phyloP scores from a whole-genome alignment of 768 basidiomycete species.

The Trametes gibbosa region DNA sequence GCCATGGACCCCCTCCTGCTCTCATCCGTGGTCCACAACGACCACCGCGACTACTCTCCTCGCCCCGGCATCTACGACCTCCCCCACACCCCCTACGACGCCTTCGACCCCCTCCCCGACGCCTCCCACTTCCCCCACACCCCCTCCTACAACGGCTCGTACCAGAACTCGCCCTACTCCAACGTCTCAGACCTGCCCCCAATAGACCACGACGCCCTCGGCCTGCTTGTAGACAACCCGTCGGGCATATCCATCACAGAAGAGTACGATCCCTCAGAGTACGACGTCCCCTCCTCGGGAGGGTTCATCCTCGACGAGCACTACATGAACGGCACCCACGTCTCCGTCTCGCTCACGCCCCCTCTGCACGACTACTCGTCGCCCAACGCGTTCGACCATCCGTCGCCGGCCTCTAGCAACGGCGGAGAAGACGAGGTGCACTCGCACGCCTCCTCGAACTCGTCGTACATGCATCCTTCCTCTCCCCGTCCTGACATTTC shows the following conservation, averaged over 20 bases:
- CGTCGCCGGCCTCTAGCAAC: constrained; percentile 58
- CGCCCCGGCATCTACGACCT: constrained; percentile 22
- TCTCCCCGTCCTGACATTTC: constrained; percentile 61
- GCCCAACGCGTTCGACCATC: constrained; percentile 54
- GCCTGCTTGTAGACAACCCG: constrained; percentile 49
- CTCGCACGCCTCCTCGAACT: constrained; percentile 66
- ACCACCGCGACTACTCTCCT: constrained; percentile 14
- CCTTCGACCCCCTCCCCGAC: constrained; percentile 37
- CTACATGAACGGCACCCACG: constrained; percentile 35
- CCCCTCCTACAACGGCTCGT: constrained; percentile 62
- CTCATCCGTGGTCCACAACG: constrained; percentile 13
- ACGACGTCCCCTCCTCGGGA: constrained; percentile 52
- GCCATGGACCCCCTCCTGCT: constrained; percentile 24
- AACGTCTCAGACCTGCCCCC: constrained; percentile 58
- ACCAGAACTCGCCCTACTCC: constrained; percentile 71
- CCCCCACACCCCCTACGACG: constrained; percentile 35
- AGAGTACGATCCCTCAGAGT: constrained; percentile 75
- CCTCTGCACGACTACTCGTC: constrained; percentile 29
- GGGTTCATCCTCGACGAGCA: constrained; percentile 61
- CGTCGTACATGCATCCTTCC: constrained; percentile 50
- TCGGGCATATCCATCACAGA: constrained; percentile 33
- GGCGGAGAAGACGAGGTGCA: constrained; percentile 48
- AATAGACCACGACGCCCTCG: constrained; percentile 36
- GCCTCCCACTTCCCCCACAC: constrained; percentile 46
- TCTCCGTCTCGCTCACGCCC: constrained; percentile 40